These are phyloP conservation scores for Geosmithia flava DNA, from an alignment of 2,329 filamentous ascomycete genomes.

Conservation along the genomic window DNA sequence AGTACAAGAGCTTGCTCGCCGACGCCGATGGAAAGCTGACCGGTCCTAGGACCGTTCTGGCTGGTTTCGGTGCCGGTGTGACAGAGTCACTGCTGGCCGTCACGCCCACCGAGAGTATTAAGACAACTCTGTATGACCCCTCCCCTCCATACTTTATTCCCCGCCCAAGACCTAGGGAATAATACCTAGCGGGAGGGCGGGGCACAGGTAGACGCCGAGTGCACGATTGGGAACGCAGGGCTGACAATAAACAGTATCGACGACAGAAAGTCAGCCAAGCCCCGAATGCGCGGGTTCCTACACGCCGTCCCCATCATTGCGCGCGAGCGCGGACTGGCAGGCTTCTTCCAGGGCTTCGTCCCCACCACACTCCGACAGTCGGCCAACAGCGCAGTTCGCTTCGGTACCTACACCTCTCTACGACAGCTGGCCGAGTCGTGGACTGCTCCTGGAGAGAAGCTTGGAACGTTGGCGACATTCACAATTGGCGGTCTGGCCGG, in stretches of 20 bases:
- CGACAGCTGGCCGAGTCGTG: conserved; percentile 89
- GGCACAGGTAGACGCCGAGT: neutral
- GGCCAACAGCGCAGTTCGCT: conserved; percentile 85
- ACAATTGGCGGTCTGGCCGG: conserved; percentile 82
- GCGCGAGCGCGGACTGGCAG: conserved; percentile 73
- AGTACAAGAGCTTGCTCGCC: conserved; percentile 73
- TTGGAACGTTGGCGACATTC: conserved; percentile 79
- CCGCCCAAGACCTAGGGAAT: neutral
- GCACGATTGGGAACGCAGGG: neutral
- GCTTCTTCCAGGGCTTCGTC: conserved; percentile 95
- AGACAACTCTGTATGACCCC: conserved; percentile 80
- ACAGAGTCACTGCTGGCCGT: conserved; percentile 90
- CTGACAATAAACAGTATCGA: conserved; percentile 55
- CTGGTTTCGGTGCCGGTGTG: conserved; percentile 87
- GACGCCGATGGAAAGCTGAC: conserved; percentile 81
- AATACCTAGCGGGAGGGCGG: neutral
- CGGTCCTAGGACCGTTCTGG: conserved; percentile 80
- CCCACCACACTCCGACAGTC: conserved; percentile 91
- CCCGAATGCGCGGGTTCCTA: conserved; percentile 82
- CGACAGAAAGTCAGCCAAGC: conserved; percentile 76
- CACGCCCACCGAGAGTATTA: conserved; percentile 95
- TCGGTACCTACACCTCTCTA: conserved; percentile 80
- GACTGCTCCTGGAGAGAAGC: conserved; percentile 86
- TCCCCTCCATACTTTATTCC: too few relatives aligned
- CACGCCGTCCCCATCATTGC: conserved; percentile 82